Conservation (phyloP, 1,284 basidiomycete species). For the Boletus albobrunnescens region DNA sequence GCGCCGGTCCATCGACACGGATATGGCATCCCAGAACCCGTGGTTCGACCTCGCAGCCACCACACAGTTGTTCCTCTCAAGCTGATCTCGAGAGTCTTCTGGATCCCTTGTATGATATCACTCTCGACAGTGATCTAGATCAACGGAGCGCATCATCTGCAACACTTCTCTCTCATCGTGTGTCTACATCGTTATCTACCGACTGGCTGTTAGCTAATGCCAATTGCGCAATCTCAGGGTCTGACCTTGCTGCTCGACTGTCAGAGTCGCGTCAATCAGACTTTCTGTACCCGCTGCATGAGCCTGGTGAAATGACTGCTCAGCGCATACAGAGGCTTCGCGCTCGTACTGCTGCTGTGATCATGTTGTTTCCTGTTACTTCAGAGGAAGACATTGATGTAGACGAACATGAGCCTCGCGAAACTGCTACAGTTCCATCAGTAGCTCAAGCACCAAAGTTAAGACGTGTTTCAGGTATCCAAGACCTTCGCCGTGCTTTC, state of each 20-base stretch:
- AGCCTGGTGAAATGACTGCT: slow-evolving; percentile 28
- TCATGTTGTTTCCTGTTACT: slow-evolving; percentile 29
- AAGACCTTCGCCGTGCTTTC: slow-evolving; percentile 27
- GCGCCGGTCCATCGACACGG: slow-evolving; percentile 9
- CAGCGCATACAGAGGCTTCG: slow-evolving; percentile 25
- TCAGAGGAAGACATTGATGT: slow-evolving; percentile 17
- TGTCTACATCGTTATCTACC: slow-evolving; percentile 5
- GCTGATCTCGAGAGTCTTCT: slow-evolving; percentile 2
- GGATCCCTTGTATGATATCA: slow-evolving; percentile 12
- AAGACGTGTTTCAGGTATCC: slow-evolving; percentile 25
- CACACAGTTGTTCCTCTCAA: not conserved
- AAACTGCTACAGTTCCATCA: not conserved
- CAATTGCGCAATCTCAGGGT: slow-evolving; percentile 9
- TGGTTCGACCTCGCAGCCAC: slow-evolving; percentile 17
- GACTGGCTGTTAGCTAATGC: slow-evolving; percentile 5
- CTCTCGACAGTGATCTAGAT: slow-evolving; percentile 20
- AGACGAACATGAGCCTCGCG: slow-evolving; percentile 6
- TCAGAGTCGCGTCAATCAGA: slow-evolving; percentile 9
- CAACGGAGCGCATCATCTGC: slow-evolving; percentile 20
- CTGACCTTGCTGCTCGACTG: not conserved
- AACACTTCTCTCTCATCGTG: slow-evolving; percentile 20
- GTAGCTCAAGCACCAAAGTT: slow-evolving; percentile 13
- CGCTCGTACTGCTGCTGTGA: slow-evolving; percentile 25
- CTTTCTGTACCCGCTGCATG: slow-evolving; percentile 15
- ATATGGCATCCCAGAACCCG: slow-evolving; percentile 6